phyloP scores from a whole-genome alignment of 805 yeast genomes.

The Ogataea saltuana region DNA sequence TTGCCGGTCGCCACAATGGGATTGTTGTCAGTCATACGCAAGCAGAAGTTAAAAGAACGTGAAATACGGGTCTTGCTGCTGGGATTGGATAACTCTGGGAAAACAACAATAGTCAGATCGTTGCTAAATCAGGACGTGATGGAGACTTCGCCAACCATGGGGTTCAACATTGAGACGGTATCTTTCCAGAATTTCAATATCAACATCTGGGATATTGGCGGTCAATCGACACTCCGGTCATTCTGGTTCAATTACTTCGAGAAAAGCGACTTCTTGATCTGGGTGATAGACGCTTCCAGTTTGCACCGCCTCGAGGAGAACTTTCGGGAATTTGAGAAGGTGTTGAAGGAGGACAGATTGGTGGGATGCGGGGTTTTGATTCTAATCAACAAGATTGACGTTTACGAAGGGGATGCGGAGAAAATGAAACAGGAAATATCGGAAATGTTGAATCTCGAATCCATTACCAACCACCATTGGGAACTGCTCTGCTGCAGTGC shows the following conservation, averaged over 20 bases:
- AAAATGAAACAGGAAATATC: constrained; percentile 21
- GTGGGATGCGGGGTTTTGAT: constrained; percentile 68
- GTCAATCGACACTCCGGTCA: constrained; percentile 77
- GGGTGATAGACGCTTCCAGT: constrained; percentile 80
- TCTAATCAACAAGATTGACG: constrained; percentile 74
- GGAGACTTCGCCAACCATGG: constrained; percentile 84
- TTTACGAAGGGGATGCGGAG: constrained; percentile 36
- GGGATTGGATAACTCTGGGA: constrained; percentile 91
- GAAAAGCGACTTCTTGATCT: constrained; percentile 70
- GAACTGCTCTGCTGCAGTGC: constrained; percentile 50
- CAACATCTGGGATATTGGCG: constrained; percentile 84
- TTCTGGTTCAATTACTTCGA: constrained; percentile 96
- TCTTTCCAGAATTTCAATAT: constrained; percentile 44
- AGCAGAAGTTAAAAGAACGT: constrained; percentile 77
- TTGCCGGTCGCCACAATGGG: constrained; percentile 62
- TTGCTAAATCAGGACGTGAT: constrained; percentile 51
- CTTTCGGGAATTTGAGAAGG: constrained; percentile 59
- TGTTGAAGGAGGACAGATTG: constrained; percentile 67
- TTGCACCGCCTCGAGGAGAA: constrained; percentile 66
- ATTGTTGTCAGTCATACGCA: constrained; percentile 71
- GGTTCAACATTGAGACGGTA: constrained; percentile 76
- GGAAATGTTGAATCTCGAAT: constrained; percentile 33
- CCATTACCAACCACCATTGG: constrained; percentile 42
- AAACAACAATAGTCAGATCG: constrained; percentile 74
- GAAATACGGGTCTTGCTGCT: constrained; percentile 74